Evolutionary conservation across 164 flowering plant species (phyloP).

Genomic region (grape (Vitis vinifera)): ASM3070453v1 NC_081823.1:22834501-22835000

Average conservation of each 20-base stretch:
- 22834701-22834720: conserved; percentile 34
- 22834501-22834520: conserved; percentile 64
- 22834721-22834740: conserved; percentile 28
- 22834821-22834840: conserved; percentile 53
- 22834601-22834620: conserved; percentile 17
- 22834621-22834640: conserved; percentile 25
- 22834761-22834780: conserved; percentile 30
- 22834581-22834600: conserved; percentile 36
- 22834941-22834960: conserved; percentile 14
- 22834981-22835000: conserved; percentile 41
- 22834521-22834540: conserved; percentile 42
- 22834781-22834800: conserved; percentile 37
- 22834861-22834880: conserved; percentile 48
- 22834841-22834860: conserved; percentile 76
- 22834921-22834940: conserved; percentile 16
- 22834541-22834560: conserved; percentile 34
- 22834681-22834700: conserved; percentile 42
- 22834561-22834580: conserved; percentile 32
- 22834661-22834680: conserved; percentile 46
- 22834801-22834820: conserved; percentile 21
- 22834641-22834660: conserved; percentile 38
- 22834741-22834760: conserved; percentile 44
- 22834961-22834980: conserved; percentile 33
- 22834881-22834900: conserved; percentile 57
- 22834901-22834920: conserved; percentile 36